Base-by-base conservation (phyloP, 495 filamentous ascomycete species). In the Hyphodiscus hymeniophilus region DNA sequence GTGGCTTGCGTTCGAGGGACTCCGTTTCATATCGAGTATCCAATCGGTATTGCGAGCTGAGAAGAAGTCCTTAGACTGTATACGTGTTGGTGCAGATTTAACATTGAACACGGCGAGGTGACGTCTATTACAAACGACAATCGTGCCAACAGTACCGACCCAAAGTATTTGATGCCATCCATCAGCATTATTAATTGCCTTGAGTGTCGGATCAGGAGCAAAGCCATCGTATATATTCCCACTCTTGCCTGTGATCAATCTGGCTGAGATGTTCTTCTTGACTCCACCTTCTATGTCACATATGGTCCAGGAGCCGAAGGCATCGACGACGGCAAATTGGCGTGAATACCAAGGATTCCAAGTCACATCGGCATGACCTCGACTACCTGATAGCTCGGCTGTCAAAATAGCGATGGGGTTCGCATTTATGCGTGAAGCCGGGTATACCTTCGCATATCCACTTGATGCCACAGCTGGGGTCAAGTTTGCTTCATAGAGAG, bases 321-420 rank as follows among this genome's bases (percentile, higher is more conserved):
- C 72, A 58, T 94, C 89, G 18, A 94, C 70, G 18, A 92, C 72
- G 8, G 71, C 86, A 40, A 95, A 64, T 38, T 60, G 62, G 11
- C 72, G 71, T 50, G 74, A 66, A 55, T 80, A 75, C 68, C 77
- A 81, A n/a, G 85, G 84, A 54, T 85, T 89, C 59, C 94, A 94
- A 8, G 81, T 63, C 7, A 89, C 74, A 63, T 92, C 85, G 0
- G 79, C 76, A 60, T 91, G 85, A 7, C 68, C 54, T 24, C 56
- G 62, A 0, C 77, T 78, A 18, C 79, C 79, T 1, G 79, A 85
- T 24, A 71, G 56, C 12, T 67, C 61, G 7, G 59, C 64, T 0
- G 67, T 59, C 33, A 92, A 66, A 11, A 72, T 71, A 31, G 80
- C 63, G 7, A 87, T 51, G 1, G 79, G 77, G 50, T 84, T 82